Evolutionary conservation across 257 asterid species (phyloP), one percentile per base, ranked within the genome.

Genomic region (Datura wrightii): DNA sequence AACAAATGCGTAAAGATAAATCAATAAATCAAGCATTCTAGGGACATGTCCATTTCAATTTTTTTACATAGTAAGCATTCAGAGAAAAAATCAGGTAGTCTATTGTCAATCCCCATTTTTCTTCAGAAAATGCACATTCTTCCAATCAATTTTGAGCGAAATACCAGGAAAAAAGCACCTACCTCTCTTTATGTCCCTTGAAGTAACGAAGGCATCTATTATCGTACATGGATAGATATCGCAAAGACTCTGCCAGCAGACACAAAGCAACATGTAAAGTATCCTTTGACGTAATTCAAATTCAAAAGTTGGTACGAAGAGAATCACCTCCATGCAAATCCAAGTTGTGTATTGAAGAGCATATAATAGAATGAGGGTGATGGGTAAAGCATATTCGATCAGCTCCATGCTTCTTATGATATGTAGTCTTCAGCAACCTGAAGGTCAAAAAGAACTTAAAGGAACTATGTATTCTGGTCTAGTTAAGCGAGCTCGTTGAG

Each of bases 121-220:
- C 31, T 50, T 7, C 62, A 15, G 62, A 76, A 76, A 31, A 76
- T 15, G 11, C 82, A 76, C 14, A 76, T 24, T 76, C 7, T 50
- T 76, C 59, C 3, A 50, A 76, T 76, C 44, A 76, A 50, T 46
- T 31, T 44, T 24, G 4, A 31, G 82, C 24, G 14, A 76, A 14
- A 52, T 76, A 50, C 82, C 82, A 76, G 31, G 82, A 8, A 14
- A 50, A 50, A 24, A 52, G 1, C 54, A 72, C 46, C 82, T 85
- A 96, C 98, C 98, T 92, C 87, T 94, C 97, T 85, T 87, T 93
- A 86, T 96, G 98, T 80, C 99, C 99, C 91, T 94, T 93, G 82
- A 94, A 96, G 90, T 93, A 94, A 79, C 99, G 98, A 85, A 96
- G 98, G 87, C 97, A 93, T 81, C 99, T 93, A 89, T 96, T 96